phyloP scores from a whole-genome alignment of 352 stramenopile genomes.

The Phytophthora litchii region DNA sequence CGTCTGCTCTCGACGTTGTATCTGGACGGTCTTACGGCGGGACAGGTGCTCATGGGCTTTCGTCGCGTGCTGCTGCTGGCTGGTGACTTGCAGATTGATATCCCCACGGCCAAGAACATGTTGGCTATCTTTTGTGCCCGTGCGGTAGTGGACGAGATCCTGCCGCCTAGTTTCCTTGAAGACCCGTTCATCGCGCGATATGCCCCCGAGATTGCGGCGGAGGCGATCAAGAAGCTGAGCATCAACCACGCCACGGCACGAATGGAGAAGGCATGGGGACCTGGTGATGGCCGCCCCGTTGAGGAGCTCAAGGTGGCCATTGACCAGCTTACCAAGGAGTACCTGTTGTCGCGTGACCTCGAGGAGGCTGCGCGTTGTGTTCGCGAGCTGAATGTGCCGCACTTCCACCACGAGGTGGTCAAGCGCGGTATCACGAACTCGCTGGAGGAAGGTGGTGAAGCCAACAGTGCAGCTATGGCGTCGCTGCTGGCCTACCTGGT shows the following conservation, averaged over 20 bases:
- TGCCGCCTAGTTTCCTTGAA: constrained; percentile 97
- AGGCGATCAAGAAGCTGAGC: constrained; percentile 96
- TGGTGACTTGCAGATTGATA: constrained; percentile 97
- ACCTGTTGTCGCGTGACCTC: constrained; percentile 94
- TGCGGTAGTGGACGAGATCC: constrained; percentile 98
- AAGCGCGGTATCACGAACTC: constrained; percentile 79
- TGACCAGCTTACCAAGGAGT: constrained; percentile 97
- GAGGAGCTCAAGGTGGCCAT: constrained; percentile 95
- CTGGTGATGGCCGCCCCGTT: constrained; percentile 90
- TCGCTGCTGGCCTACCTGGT: constrained; percentile 81
- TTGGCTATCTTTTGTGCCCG: constrained; percentile 97
- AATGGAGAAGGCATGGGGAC: constrained; percentile 98
- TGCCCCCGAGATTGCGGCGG: constrained; percentile 94
- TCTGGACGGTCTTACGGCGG: constrained; percentile 82
- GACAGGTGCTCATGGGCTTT: constrained; percentile 93
- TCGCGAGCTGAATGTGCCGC: constrained; percentile 93
- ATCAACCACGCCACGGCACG: constrained; percentile 96
- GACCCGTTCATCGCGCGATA: constrained; percentile 95
- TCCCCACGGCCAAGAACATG: constrained; percentile 92
- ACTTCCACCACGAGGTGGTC: constrained; percentile 98
- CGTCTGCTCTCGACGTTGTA: constrained; percentile 94
- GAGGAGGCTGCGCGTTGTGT: constrained; percentile 93
- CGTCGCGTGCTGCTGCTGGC: constrained; percentile 95
- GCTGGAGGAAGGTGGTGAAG: constrained; percentile 55
- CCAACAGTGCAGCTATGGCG: constrained; percentile 60